Base-by-base conservation (phyloP, 1,139 yeast genomes). In the Suhomyces bokatorum region DNA sequence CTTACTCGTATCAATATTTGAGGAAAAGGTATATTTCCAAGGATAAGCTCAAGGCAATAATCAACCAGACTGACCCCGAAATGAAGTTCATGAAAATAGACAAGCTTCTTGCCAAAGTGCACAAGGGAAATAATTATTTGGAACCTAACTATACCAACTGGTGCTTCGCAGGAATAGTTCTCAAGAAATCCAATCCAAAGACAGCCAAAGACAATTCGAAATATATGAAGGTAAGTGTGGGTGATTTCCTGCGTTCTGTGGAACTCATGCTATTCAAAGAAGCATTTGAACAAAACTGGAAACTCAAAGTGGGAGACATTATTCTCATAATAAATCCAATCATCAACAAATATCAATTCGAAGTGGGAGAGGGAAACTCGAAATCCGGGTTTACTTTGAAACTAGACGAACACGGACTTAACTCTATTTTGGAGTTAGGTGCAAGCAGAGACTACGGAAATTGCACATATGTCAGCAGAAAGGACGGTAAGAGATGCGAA, bases 141-240 rank as follows among this genome's bases (percentile, higher is more conserved):
- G 86, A 86, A 42, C 96, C 97, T 0, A 66, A 70, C 29, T 84
- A 83, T 54, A 66, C 84, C 12, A 90, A 91, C 57, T 90, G 88
- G 85, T 83, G 85, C 17, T 75, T 85, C 9, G 59, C 84, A 20
- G 97, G 95, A 1, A 74, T 87, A 8, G 69, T 91, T 0, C 70
- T 81, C 6, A 59, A 63, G 29, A 90, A 89, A 57, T 69, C 81
- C 4, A 78, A 73, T 6, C 73, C 85, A 1, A 73, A 70, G 49
- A 26, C 29, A 4, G 29, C 29, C 29, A 26, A 26, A 12, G 29
- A 26, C 38, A 63, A 60, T 20, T 53, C 56, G 26, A 87, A 82
- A 55, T 91, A 72, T 56, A 69, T 87, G 54, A 78, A 77, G 51
- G 48, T 91, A 8, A 75, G 79, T 1, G 56, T 93, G 2, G 87